Percentiles rank a stretch among this genome's conserved stretches.
Conservation (phyloP, 2,329 filamentous ascomycete species). For the Lasiodiplodia sp. region DNA sequence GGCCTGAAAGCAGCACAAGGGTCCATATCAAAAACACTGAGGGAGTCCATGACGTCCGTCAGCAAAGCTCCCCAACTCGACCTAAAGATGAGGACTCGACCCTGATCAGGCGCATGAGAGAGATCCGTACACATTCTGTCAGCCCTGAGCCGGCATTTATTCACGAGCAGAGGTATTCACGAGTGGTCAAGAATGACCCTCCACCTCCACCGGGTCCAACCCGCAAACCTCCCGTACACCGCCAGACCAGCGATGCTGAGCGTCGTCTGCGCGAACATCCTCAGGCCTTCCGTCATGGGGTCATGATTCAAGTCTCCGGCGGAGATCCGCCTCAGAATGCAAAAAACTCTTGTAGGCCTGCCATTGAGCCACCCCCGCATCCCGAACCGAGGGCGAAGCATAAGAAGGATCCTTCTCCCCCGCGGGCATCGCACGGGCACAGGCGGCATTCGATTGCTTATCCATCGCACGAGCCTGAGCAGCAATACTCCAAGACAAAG, state of each 20-base stretch:
- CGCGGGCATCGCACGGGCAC: constrained; percentile 30
- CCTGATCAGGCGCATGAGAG: constrained; percentile 13
- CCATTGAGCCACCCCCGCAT: constrained; percentile 3
- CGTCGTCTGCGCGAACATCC: constrained; percentile 40
- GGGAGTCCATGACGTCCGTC: constrained; percentile 37
- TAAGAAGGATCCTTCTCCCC: constrained; percentile 33
- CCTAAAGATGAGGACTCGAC: constrained; percentile 26
- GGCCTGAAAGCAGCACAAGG: constrained; percentile 37
- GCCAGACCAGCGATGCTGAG: constrained; percentile 34
- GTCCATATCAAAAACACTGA: constrained; percentile 32
- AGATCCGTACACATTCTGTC: background rate
- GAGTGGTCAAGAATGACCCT: background rate
- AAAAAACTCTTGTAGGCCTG: background rate
- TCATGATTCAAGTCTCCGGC: background rate
- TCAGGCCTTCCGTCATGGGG: constrained; percentile 32
- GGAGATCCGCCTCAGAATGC: background rate
- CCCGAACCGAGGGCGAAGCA: constrained; percentile 27
- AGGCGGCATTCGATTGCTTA: constrained; percentile 31
- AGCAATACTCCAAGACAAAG: constrained; percentile 13
- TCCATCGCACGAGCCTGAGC: background rate
- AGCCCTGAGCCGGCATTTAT: background rate
- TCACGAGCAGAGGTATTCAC: constrained; percentile 9
- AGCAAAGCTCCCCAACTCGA: background rate
- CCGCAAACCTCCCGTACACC: background rate
- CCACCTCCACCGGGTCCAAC: background rate